These are phyloP conservation scores for Moesziomyces sp. DNA, from an alignment of 1,284 basidiomycete genomes.

Conservation along the genomic window DNA sequence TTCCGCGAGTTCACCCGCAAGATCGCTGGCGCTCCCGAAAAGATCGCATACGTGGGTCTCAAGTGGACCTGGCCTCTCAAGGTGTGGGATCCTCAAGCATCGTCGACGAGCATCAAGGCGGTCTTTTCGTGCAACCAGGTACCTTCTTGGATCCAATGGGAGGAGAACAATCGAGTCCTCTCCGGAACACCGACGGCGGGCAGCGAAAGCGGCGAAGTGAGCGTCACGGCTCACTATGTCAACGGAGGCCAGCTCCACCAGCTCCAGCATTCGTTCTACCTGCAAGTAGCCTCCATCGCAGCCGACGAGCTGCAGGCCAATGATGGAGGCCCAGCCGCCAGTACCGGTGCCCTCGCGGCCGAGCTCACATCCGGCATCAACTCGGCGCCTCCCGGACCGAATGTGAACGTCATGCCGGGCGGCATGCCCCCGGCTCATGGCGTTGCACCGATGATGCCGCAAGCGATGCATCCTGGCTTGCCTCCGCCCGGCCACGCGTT, in stretches of 20 bases:
- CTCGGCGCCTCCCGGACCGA: slow-evolving; percentile 1
- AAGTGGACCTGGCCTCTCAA: slow-evolving; percentile 93
- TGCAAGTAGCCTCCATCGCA: slow-evolving; percentile 49
- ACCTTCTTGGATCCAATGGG: slow-evolving; percentile 88
- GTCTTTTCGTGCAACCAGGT: slow-evolving; percentile 81
- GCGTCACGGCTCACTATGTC: slow-evolving; percentile 60
- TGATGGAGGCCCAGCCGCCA: slow-evolving; percentile 29
- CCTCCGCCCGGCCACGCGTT: slow-evolving; percentile 32
- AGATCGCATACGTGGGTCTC: slow-evolving; percentile 76
- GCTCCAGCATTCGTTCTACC: slow-evolving; percentile 60
- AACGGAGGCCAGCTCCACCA: slow-evolving; percentile 60
- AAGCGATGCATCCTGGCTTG: slow-evolving; percentile 19
- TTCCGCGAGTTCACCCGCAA: slow-evolving; percentile 85
- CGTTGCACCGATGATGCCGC: slow-evolving; percentile 21
- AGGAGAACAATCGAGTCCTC: slow-evolving; percentile 71
- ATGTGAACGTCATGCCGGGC: background rate
- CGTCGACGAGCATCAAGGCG: slow-evolving; percentile 74
- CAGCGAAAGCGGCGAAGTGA: slow-evolving; percentile 54
- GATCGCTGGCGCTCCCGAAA: slow-evolving; percentile 63
- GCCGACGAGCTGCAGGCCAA: slow-evolving; percentile 35
- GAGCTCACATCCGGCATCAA: slow-evolving; percentile 13
- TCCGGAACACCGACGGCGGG: slow-evolving; percentile 53
- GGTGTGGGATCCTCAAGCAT: slow-evolving; percentile 91
- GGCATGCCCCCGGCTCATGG: slow-evolving; percentile 8
- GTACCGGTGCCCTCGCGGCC: slow-evolving; percentile 11